A percentile compares a stretch with the other conserved stretches of the same genome.
Conservation (phyloP, 352 stramenopile genomes). For the Pythium apleroticum region DNA sequence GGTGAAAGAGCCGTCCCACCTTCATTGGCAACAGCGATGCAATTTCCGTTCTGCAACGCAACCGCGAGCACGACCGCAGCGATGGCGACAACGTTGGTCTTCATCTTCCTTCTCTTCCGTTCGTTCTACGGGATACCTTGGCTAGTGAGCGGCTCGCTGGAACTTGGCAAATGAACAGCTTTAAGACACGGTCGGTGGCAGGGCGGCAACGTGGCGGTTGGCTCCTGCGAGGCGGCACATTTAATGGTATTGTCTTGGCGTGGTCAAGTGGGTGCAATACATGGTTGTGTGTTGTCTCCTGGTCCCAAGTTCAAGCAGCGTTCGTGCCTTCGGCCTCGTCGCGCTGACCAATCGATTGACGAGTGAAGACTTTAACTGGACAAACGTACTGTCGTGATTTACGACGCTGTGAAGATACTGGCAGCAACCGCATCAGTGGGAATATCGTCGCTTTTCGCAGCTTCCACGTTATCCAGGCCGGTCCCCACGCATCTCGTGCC, state of each 20-base stretch:
- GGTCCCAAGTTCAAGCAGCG: neutral
- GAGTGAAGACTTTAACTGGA: neutral
- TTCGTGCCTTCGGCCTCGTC: neutral
- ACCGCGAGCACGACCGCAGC: conserved; percentile 13
- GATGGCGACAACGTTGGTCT: neutral
- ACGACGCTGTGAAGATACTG: too few relatives aligned
- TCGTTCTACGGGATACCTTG: neutral
- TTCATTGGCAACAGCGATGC: neutral
- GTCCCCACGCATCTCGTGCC: too few relatives aligned
- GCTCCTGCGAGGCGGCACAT: neutral
- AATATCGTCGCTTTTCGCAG: too few relatives aligned
- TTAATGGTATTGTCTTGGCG: neutral
- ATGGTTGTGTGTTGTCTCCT: neutral
- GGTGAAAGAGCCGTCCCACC: neutral
- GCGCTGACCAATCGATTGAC: neutral
- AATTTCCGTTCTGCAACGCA: neutral
- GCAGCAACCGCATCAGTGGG: too few relatives aligned
- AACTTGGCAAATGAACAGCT: conserved; percentile 8
- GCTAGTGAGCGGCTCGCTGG: neutral
- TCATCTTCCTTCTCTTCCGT: conserved; percentile 8
- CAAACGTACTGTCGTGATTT: too few relatives aligned
- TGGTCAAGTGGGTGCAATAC: neutral
- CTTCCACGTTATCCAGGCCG: too few relatives aligned
- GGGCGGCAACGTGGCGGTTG: neutral
- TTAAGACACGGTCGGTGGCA: too few relatives aligned